These are phyloP conservation scores for Schizothecium vesticola DNA, from an alignment of 495 filamentous ascomycete species.

Conservation along the genomic window DNA sequence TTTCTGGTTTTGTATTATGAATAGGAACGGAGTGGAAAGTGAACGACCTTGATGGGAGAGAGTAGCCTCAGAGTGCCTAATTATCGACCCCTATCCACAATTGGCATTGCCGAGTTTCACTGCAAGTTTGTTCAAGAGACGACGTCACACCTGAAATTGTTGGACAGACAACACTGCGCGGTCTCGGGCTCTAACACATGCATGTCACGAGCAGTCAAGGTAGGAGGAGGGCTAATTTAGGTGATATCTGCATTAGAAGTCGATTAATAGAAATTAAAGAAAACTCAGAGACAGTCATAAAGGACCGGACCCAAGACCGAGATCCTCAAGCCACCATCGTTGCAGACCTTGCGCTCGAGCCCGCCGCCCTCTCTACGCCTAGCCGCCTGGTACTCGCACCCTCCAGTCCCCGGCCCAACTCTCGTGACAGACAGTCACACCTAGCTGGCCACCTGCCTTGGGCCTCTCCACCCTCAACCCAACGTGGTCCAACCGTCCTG, in stretches of 20 bases:
- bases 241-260: slow-evolving; percentile 54
- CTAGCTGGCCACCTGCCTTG: neutral
- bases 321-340: slow-evolving; percentile 17
- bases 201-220: neutral
- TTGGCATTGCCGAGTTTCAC: neutral
- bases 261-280: slow-evolving; percentile 43
- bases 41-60: neutral
- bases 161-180: neutral
- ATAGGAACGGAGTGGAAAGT: neutral
- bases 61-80: neutral
- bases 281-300: slow-evolving; percentile 33
- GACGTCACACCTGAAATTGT: neutral
- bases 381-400: neutral
- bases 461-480: neutral
- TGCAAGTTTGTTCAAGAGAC: neutral
- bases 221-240: slow-evolving; percentile 35
- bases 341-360: neutral
- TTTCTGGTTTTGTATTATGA: neutral
- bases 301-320: slow-evolving; percentile 15
- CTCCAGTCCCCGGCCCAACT: neutral
- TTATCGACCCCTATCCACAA: neutral
- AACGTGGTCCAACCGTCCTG: neutral
- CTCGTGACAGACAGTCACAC: neutral
- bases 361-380: neutral
- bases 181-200: neutral